These are phyloP conservation scores for Chlamydomonas asymmetrica DNA, from an alignment of 139 green algal genomes.

Conservation along the genomic window DNA sequence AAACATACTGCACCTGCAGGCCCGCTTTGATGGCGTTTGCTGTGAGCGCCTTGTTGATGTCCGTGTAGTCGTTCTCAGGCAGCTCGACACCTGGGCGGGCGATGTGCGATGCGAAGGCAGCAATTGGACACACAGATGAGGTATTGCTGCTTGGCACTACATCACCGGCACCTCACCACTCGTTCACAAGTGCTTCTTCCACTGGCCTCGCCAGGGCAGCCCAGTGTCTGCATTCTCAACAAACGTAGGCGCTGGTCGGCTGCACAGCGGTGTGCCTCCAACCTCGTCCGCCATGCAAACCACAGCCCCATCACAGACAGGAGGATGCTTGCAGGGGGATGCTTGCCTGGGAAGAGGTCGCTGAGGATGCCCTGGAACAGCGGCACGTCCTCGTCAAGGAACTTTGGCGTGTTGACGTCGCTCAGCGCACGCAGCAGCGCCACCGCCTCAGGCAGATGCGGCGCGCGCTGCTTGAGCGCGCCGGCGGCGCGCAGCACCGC, in stretches of 20 bases:
- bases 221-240: no score
- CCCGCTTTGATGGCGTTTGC: slow-evolving; percentile 7
- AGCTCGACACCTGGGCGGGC: slow-evolving; percentile 58
- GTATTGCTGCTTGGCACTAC: no score
- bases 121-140: no score
- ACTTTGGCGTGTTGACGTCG: slow-evolving; percentile 84
- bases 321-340: no score
- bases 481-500: slow-evolving; percentile 69
- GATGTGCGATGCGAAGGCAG: no score
- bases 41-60: slow-evolving; percentile 49
- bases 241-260: not conserved
- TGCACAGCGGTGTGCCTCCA: no score
- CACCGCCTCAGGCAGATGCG: slow-evolving; percentile 32
- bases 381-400: slow-evolving; percentile 77
- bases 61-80: slow-evolving; percentile 55
- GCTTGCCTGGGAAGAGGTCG: slow-evolving; percentile 73
- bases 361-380: slow-evolving; percentile 75
- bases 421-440: slow-evolving; percentile 74
- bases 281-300: no score
- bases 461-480: slow-evolving; percentile 52
- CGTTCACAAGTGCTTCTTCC: no score
- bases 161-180: no score
- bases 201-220: no score
- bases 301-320: no score
- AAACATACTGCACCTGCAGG: no score